These are phyloP conservation scores for Penicillium rolfsii DNA, from an alignment of 2,329 filamentous ascomycete species.

Conservation along the genomic window DNA sequence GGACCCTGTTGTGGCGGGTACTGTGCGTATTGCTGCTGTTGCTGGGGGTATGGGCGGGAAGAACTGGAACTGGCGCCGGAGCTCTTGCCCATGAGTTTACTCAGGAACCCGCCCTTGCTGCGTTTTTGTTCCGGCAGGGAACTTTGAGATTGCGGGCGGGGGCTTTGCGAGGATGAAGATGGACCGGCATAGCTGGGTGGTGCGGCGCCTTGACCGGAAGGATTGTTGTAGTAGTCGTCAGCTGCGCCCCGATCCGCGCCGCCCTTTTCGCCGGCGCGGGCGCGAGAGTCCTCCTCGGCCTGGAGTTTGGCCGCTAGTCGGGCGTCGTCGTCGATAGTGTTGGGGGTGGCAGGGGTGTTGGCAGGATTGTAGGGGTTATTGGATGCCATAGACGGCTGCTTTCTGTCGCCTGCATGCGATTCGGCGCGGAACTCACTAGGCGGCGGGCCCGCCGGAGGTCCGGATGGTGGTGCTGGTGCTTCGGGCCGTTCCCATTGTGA, in stretches of 20 bases:
- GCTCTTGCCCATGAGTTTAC: slow-evolving; percentile 57
- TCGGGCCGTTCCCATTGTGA: slow-evolving; percentile 90
- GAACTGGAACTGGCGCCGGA: slow-evolving; percentile 27
- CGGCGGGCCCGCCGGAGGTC: slow-evolving; percentile 42
- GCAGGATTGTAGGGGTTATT: slow-evolving; percentile 72
- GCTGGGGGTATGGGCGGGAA: slow-evolving; percentile 7
- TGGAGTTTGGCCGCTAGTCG: slow-evolving; percentile 76
- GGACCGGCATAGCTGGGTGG: slow-evolving; percentile 19
- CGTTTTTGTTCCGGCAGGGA: slow-evolving; percentile 42
- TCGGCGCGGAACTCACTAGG: slow-evolving; percentile 37
- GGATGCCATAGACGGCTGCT: slow-evolving; percentile 54
- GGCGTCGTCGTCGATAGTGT: slow-evolving; percentile 66
- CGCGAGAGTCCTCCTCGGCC: slow-evolving; percentile 76
- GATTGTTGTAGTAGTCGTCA: slow-evolving; percentile 53
- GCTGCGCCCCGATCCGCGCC: slow-evolving; percentile 42
- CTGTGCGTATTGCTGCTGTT: slow-evolving; percentile 32
- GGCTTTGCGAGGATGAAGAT: neutral
- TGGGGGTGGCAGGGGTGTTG: slow-evolving; percentile 18
- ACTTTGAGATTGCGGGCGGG: slow-evolving; percentile 20
- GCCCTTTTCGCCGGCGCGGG: slow-evolving; percentile 31
- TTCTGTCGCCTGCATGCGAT: slow-evolving; percentile 44
- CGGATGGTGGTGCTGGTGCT: slow-evolving; percentile 60
- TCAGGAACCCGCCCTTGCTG: slow-evolving; percentile 52
- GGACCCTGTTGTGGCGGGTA: slow-evolving; percentile 32
- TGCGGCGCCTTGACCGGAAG: slow-evolving; percentile 9